Conservation (phyloP, 208 protist species). For the Acanthamoeba sp. region DNA sequence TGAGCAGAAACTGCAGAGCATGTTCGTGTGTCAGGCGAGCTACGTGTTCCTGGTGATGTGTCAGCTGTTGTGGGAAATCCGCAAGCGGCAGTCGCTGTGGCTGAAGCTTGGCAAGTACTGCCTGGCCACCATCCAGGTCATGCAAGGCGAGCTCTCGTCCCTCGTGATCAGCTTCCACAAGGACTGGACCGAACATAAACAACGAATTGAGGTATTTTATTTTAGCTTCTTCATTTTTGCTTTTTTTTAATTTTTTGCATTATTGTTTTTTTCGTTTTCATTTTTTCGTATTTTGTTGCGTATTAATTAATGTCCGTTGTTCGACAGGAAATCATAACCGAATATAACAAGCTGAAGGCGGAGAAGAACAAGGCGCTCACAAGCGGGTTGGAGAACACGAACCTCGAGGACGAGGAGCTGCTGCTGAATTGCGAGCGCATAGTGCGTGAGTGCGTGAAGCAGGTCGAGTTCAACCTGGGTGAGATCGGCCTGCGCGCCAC, state of each 20-base stretch:
- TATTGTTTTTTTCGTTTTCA: no score
- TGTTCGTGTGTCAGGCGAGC: slow-evolving; percentile 55
- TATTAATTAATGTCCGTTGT: background rate
- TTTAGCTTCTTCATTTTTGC: no score
- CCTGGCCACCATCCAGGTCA: slow-evolving; percentile 52
- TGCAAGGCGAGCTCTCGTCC: slow-evolving; percentile 43
- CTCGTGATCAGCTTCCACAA: slow-evolving; percentile 41
- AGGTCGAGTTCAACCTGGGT: slow-evolving; percentile 61
- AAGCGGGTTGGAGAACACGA: background rate
- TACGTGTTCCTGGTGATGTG: slow-evolving; percentile 51
- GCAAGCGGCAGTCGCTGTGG: slow-evolving; percentile 41
- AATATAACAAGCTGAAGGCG: slow-evolving; percentile 55
- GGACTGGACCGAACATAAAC: slow-evolving; percentile 29
- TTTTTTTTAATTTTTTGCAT: no score
- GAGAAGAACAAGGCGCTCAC: background rate
- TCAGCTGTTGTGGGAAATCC: slow-evolving; percentile 61
- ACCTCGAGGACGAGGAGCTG: background rate
- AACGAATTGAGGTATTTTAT: background rate
- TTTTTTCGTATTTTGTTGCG: no score
- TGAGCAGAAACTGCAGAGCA: slow-evolving; percentile 15
- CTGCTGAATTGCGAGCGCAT: slow-evolving; percentile 55
- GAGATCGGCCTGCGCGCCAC: slow-evolving; percentile 6
- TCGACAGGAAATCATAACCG: slow-evolving; percentile 25
- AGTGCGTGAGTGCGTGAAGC: slow-evolving; percentile 53
- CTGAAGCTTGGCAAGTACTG: slow-evolving; percentile 20